These are phyloP conservation scores for Pseudoturritis turrita DNA, from an alignment of 345 rosid species.

Conservation along the genomic window DNA sequence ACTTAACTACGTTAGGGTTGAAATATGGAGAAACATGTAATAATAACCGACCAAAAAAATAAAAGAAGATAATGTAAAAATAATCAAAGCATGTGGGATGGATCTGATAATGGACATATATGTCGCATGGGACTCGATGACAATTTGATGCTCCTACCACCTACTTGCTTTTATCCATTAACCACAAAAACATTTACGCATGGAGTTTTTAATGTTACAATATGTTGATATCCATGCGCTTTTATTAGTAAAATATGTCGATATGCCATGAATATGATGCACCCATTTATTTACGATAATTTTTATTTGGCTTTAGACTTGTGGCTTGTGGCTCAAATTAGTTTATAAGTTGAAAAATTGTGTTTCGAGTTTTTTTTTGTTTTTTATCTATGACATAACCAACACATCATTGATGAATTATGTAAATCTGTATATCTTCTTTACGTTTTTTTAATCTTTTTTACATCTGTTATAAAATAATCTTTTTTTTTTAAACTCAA, in stretches of 20 bases:
- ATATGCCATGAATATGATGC: too few species aligned
- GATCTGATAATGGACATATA: background rate
- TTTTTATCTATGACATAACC: too few species aligned
- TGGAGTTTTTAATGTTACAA: background rate
- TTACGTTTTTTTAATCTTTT: too few species aligned
- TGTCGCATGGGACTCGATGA: slow-evolving; percentile 14
- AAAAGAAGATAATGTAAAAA: background rate
- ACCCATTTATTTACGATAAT: too few species aligned
- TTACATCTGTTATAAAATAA: too few species aligned
- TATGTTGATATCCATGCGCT: background rate
- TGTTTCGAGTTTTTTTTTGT: too few species aligned
- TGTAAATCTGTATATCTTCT: too few species aligned
- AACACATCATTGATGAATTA: too few species aligned
- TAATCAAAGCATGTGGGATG: background rate
- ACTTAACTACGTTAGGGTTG: background rate
- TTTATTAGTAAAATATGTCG: too few species aligned
- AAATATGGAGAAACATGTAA: background rate
- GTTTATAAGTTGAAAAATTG: too few species aligned
- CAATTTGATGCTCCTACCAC: background rate
- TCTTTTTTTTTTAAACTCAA: background rate
- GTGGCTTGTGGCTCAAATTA: too few species aligned
- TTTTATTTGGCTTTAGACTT: too few species aligned
- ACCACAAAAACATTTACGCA: background rate
- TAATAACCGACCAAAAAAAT: background rate
- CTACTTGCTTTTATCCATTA: slow-evolving; percentile 4